phyloP scores from a whole-genome alignment of 1,139 yeast species.

The Debaryomycetaceae sp. region DNA sequence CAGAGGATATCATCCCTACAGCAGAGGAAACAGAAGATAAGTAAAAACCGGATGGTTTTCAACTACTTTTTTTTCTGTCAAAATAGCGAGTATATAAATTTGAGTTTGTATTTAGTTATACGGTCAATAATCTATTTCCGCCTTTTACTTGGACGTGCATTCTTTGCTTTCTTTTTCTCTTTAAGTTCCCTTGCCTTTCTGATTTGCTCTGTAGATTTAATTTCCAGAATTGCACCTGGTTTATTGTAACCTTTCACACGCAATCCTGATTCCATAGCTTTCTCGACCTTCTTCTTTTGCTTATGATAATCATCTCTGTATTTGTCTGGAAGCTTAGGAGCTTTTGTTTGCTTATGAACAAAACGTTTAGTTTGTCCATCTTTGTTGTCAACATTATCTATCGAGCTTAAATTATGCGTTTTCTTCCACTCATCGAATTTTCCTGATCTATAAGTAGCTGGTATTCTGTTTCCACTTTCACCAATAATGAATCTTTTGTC shows the following conservation, averaged over 20 bases:
- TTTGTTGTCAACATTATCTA: constrained; percentile 36
- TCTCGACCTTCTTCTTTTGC: constrained; percentile 80
- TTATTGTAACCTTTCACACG: constrained; percentile 66
- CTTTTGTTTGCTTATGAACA: constrained; percentile 70
- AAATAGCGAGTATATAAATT: constrained; percentile 1
- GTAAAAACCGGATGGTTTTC: constrained; percentile 1
- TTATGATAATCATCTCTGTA: constrained; percentile 80
- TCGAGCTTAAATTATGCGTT: constrained; percentile 55
- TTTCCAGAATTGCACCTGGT: constrained; percentile 54
- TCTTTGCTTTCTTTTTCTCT: constrained; percentile 78
- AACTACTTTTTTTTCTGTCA: background rate
- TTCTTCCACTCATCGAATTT: constrained; percentile 89
- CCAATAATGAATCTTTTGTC: constrained; percentile 89
- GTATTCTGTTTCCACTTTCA: constrained; percentile 90
- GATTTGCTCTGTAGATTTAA: constrained; percentile 69
- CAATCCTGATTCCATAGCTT: constrained; percentile 75
- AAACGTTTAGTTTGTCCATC: constrained; percentile 43
- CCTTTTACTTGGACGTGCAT: constrained; percentile 66
- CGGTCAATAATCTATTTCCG: constrained; percentile 13
- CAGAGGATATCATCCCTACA: constrained; percentile 32
- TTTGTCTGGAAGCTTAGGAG: constrained; percentile 89
- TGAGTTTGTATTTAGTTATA: constrained; percentile 1
- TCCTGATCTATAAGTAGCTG: constrained; percentile 91
- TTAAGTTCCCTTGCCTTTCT: constrained; percentile 69
- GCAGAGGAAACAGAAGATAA: constrained; percentile 28